Evolutionary conservation across 176 grass and related monocot species (phyloP), one percentile per base, ranked within the genome.

Genomic region (Aegilops tauschii): DNA sequence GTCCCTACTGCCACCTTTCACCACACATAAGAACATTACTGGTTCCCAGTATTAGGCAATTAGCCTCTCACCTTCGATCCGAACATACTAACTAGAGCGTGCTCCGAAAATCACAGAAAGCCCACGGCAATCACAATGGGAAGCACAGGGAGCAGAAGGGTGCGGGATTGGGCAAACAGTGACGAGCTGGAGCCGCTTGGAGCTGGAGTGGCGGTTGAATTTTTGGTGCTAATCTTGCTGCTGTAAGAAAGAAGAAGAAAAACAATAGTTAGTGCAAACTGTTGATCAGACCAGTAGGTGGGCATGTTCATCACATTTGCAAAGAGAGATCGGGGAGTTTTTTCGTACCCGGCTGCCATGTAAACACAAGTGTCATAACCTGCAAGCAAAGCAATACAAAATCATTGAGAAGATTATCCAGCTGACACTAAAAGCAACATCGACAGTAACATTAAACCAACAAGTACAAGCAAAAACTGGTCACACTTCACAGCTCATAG

Each of bases 281-380:
- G 11, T 73, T 91, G 86, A 13, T 36, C 37, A 14, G 70, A 71
- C 6, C 36, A 79, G 20, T 47, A 6, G 13, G 54, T 30, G 28
- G 32, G 62, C 82, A 45, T 36, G 58, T 54, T 56, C 45, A 12
- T 8, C 5, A 81, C 39, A 70, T 23, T 47, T 65, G 13, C 2
- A 54, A 17, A 69, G 67, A 78, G 5, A 85, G 23, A 82, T 20
- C 1, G 84, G 42, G 42, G 3, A 62, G 61, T 73, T 36, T 65
- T 69, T 36, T 27, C 82, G 4, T 94, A 98, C 96, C 93, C 90
- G 5, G 93, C 80, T 45, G 90, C 90, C 61, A 85, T 32, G 86
- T 95, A 98, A 36, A 94, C 44, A 36, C 96, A 98, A 23, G 86
- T 80, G 82, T 98, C 96, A 39, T 98, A 98, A 82, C 96, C 96